Base-by-base conservation (phyloP, 2,329 filamentous ascomycete species). In the Verticillium alfalfae region DNA sequence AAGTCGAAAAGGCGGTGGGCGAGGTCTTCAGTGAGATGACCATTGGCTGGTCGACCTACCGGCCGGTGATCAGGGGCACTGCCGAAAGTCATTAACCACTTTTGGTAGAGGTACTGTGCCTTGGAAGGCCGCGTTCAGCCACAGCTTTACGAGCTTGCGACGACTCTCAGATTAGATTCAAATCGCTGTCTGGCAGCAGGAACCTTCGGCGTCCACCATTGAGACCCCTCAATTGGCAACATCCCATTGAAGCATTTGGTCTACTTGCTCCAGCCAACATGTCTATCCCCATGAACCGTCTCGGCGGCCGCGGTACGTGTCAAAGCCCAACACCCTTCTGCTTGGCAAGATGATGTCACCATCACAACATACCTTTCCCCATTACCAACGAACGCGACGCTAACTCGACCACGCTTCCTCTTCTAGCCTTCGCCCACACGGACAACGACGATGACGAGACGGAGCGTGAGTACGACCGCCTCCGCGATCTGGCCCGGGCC, bases 391-490 rank as follows among this genome's bases (percentile, higher is more conserved):
- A 22, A 34, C 15, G 2, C 13, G 9, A 3, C 10, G 15, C 34
- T 36, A 34, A 56, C 6, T 31, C 34, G 34, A 56, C 6, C 12
- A 13, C 56, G 62, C 34, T 31, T 31, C 26, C 26, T 34, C 16
- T n/a, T 55, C 18, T 72, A 93, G 91, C 89, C 75, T 92, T 94
- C 80, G 91, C 88, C 76, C 88, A 92, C 73, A 83, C 82, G 63
- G 81, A 88, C 67, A 86, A 85, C 71, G 79, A 79, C 67, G 83
- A 88, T 64, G 79, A 79, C 67, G 83, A 88, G 63, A 81, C 86
- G 61, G 93, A 98, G 80, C 86, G 83, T 68, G 93, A 98, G 78
- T 98, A 98, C 76, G 93, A 98, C 73, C 90, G 92, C 60, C 84
- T 98, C 55, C 92, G 95, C 70, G 88, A 89, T 68, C 83, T 93